Percentiles rank a stretch among this genome's conserved stretches.
phyloP scores from a whole-genome alignment of 2,329 filamentous ascomycete species.

The Colletotrichum liaoningense region DNA sequence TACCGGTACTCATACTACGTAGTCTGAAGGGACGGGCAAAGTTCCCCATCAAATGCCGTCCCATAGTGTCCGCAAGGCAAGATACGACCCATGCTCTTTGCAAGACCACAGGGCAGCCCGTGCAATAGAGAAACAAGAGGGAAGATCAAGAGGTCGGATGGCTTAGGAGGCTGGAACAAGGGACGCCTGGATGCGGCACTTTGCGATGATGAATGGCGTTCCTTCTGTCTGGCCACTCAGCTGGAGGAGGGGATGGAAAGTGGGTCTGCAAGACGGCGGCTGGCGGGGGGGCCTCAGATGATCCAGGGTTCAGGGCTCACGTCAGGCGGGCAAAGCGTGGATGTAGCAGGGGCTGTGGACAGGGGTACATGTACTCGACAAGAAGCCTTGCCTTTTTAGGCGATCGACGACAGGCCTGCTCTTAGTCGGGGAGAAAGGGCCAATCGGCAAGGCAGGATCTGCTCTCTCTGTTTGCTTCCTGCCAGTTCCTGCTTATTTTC shows the following conservation, averaged over 20 bases:
- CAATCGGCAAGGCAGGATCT: slow-evolving; percentile 13
- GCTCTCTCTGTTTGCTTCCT: slow-evolving; percentile 1
- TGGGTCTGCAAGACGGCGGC: neutral
- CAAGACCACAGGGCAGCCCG: slow-evolving; percentile 2
- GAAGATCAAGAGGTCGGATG: neutral
- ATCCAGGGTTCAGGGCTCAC: slow-evolving; percentile 14
- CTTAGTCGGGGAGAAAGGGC: slow-evolving; percentile 15
- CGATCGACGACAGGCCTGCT: slow-evolving; percentile 22
- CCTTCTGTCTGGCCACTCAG: neutral
- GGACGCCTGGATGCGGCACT: neutral
- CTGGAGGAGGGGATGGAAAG: neutral
- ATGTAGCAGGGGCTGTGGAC: neutral
- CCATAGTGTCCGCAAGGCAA: neutral
- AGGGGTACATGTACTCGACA: slow-evolving; percentile 3
- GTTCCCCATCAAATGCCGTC: neutral
- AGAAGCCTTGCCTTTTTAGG: neutral
- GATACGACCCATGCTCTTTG: neutral
- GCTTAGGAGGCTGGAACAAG: neutral
- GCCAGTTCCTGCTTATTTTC: neutral
- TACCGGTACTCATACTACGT: neutral
- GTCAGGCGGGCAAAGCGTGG: neutral
- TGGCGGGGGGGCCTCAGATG: neutral
- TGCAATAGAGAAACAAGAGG: neutral
- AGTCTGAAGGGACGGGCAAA: neutral
- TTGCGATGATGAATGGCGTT: neutral